Conservation (phyloP, 306 rosid species). For the Sphenostylis stenocarpa region DNA sequence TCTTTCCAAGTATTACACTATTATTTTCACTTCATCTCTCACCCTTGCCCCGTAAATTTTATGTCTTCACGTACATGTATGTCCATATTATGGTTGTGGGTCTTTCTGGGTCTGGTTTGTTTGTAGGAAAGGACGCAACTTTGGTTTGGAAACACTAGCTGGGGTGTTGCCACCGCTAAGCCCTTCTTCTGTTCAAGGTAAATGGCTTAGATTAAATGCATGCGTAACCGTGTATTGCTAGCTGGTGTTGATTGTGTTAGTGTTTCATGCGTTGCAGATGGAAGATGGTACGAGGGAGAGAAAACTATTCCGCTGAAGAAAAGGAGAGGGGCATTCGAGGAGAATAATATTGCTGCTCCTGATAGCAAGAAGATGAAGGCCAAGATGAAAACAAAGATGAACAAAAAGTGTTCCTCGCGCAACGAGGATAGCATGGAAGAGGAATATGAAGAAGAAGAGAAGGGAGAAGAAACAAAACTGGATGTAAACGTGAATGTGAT, state of each 20-base stretch:
- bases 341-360: background rate
- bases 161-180: constrained; percentile 37
- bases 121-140: constrained; percentile 51
- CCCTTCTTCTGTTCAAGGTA: constrained; percentile 54
- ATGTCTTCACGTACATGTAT: background rate
- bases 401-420: constrained; percentile 43
- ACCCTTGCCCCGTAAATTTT: constrained; percentile 32
- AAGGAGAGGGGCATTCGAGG: constrained; percentile 55
- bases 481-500: background rate
- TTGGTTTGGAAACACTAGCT: constrained; percentile 39
- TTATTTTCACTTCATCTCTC: background rate
- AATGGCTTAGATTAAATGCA: background rate
- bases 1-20: constrained; percentile 35
- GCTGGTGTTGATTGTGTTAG: background rate
- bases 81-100: constrained; percentile 23
- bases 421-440: constrained; percentile 12
- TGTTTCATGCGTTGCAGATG: constrained; percentile 18
- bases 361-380: constrained; percentile 32
- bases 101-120: constrained; percentile 40
- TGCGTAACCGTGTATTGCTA: background rate
- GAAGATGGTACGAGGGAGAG: constrained; percentile 73
- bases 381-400: constrained; percentile 56
- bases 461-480: background rate
- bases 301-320: constrained; percentile 74
- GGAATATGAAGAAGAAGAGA: background rate